Base-by-base conservation (phyloP, 176 grass and related monocot genomes). In the Poa annua region DNA sequence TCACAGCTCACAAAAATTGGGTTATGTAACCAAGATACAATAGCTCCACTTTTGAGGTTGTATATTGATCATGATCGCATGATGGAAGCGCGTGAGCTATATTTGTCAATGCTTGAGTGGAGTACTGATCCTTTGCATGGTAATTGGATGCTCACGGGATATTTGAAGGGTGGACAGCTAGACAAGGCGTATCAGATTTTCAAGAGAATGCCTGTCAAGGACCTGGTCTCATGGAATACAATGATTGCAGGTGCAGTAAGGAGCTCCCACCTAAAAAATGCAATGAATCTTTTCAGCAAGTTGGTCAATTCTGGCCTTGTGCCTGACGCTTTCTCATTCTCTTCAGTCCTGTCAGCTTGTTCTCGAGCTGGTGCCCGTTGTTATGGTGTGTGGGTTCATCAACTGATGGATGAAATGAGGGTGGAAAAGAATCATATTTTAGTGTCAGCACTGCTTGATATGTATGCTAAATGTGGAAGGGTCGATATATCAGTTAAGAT, bases 161-260 rank as follows among this genome's bases (percentile, higher is more conserved):
- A 85, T 45, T 51, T 91, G 86, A 91, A 91, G 81, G 74, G 29
- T 77, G 73, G 89, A 53, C 76, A 91, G 25, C 62, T 91, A 56
- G 86, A 91, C 25, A 87, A 85, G 26, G 89, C 92, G 32, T 75
- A 89, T 85, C 71, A 63, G 35, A 83, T 91, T 82, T 94, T 94
- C 86, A 94, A 87, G 81, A 81, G 75, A 66, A 91, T 94, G 92
- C 89, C 86, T 71, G 45, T 73, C 21, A 91, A 77, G 88, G 89
- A 94, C 71, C 86, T 91, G 86, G 77, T 94, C 29, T 89, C 92
- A 57, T 94, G 92, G 92, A 94, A 94, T 78, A 91, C 92, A 83
- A 89, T 91, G 86, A 87, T 94, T 62, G 86, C 84, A 2, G 86
- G 92, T 66, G 79, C 83, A 19, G 81, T 71, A 55, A 86, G 85